Evolutionary conservation across 768 basidiomycete species (phyloP).

Genomic region (Russula compacta): DNA sequence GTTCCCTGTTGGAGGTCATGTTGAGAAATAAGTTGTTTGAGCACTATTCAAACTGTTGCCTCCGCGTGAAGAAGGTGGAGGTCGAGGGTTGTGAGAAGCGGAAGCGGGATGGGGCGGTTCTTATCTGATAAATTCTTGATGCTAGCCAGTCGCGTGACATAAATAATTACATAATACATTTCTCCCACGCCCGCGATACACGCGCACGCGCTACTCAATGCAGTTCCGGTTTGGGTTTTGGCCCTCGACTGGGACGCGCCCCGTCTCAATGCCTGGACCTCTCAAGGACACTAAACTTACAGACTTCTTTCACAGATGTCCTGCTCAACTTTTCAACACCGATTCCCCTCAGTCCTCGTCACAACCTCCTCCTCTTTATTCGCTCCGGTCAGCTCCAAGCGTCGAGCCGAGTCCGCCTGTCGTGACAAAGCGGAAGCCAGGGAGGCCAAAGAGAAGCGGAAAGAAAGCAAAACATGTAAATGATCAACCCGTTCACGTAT

Average conservation of each 20-base stretch:
- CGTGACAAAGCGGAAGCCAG: slow-evolving; percentile 12
- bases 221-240: neutral
- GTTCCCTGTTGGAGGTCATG: slow-evolving; percentile 2
- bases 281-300: slow-evolving; percentile 14
- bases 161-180: neutral
- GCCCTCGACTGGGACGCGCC: neutral
- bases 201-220: too few relatives aligned
- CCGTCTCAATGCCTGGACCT: slow-evolving; percentile 5
- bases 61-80: too few relatives aligned
- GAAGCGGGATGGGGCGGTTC: too few relatives aligned
- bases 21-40: neutral
- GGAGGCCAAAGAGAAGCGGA: slow-evolving; percentile 21
- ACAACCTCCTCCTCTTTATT: neutral
- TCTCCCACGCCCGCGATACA: neutral
- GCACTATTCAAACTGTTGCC: too few relatives aligned
- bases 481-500: neutral
- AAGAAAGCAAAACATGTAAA: slow-evolving; percentile 21
- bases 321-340: neutral
- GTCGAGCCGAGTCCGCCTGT: neutral
- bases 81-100: too few relatives aligned
- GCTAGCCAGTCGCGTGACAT: neutral
- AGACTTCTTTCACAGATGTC: slow-evolving; percentile 8
- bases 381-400: neutral
- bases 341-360: neutral
- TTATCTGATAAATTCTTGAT: slow-evolving; percentile 4